A percentile compares a stretch with the other conserved stretches of the same genome.
These are phyloP conservation scores for Vachellia pachyceras DNA, from an alignment of 306 rosid species.

Conservation along the genomic window DNA sequence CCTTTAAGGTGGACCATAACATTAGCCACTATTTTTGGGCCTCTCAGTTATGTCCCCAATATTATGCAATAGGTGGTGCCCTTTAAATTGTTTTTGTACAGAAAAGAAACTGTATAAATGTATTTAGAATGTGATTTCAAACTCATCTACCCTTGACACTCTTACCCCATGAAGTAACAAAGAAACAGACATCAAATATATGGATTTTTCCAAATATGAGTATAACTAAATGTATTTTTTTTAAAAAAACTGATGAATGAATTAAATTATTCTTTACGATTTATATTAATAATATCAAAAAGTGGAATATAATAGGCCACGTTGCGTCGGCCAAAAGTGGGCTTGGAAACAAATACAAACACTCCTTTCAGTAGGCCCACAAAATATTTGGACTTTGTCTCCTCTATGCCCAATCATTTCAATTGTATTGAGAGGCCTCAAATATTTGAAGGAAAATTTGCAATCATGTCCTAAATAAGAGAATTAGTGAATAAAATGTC, in stretches of 20 bases:
- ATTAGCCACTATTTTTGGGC: too few relatives aligned
- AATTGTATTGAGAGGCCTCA: neutral
- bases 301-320: conserved; percentile 19
- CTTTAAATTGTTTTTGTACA: too few relatives aligned
- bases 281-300: neutral
- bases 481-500: too few relatives aligned
- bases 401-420: neutral
- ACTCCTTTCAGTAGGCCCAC: conserved; percentile 37
- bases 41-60: too few relatives aligned
- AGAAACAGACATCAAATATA: neutral
- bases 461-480: too few relatives aligned
- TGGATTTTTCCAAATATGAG: neutral
- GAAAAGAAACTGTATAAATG: too few relatives aligned
- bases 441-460: too few relatives aligned
- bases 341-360: conserved; percentile 43
- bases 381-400: conserved; percentile 28
- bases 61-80: too few relatives aligned
- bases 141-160: neutral
- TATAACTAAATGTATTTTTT: neutral
- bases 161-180: neutral
- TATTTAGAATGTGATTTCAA: neutral
- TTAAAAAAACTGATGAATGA: neutral
- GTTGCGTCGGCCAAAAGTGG: conserved; percentile 60
- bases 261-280: neutral
- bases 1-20: too few relatives aligned